Evolutionary conservation across 352 stramenopile genomes (phyloP).

Genomic region (Halophytophthora batemanensis): DNA sequence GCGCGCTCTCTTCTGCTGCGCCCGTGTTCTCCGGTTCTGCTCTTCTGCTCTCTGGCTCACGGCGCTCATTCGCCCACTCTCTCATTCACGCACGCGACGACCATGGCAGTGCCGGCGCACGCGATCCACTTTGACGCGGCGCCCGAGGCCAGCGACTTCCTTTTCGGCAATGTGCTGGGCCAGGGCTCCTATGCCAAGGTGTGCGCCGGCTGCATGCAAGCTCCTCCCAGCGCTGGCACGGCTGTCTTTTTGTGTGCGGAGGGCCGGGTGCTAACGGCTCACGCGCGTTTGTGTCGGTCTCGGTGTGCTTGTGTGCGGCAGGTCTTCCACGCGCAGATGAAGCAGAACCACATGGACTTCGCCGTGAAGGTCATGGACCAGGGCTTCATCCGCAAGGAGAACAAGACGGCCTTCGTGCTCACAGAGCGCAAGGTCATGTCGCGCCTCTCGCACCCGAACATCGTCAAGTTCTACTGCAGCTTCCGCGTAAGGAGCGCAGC

Average conservation of each 20-base stretch:
- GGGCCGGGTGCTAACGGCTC: background rate
- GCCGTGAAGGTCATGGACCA: slow-evolving; percentile 93
- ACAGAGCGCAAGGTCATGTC: slow-evolving; percentile 91
- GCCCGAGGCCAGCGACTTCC: slow-evolving; percentile 76
- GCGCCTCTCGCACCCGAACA: slow-evolving; percentile 81
- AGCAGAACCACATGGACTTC: slow-evolving; percentile 77
- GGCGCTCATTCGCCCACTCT: background rate
- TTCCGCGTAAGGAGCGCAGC: slow-evolving; percentile 59
- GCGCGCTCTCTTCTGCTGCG: too few species aligned
- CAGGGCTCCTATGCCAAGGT: slow-evolving; percentile 89
- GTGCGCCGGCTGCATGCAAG: background rate
- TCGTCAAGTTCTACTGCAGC: slow-evolving; percentile 89
- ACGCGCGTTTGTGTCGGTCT: background rate
- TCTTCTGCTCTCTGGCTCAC: too few species aligned
- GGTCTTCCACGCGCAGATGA: slow-evolving; percentile 86
- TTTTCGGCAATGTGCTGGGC: slow-evolving; percentile 83
- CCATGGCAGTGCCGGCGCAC: slow-evolving; percentile 24
- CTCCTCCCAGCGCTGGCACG: background rate
- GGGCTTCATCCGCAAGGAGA: slow-evolving; percentile 88
- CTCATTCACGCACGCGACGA: background rate
- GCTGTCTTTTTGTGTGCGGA: background rate
- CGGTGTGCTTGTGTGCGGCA: slow-evolving; percentile 12
- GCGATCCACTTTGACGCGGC: slow-evolving; percentile 57
- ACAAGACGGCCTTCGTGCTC: slow-evolving; percentile 89
- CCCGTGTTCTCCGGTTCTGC: too few species aligned